Evolutionary conservation across 495 filamentous ascomycete species (phyloP).

Genomic region (Penicillium robsamsonii): DNA sequence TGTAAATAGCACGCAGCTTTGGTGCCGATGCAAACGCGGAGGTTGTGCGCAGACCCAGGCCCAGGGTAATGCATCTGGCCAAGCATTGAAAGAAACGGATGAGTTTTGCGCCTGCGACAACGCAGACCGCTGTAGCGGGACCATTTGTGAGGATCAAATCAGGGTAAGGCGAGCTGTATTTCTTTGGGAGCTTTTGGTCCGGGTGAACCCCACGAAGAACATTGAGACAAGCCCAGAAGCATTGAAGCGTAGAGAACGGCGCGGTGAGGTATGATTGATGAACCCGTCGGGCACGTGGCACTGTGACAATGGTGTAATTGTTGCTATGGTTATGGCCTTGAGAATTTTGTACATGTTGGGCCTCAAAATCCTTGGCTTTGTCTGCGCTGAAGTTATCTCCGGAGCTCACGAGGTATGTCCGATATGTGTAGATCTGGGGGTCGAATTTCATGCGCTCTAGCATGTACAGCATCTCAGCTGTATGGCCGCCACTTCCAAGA

Average conservation of each 20-base stretch:
- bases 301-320: slow-evolving; percentile 54
- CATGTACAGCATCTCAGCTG: slow-evolving; percentile 86
- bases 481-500: slow-evolving; percentile 91
- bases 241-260: slow-evolving; percentile 56
- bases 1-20: slow-evolving; percentile 71
- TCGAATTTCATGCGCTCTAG: slow-evolving; percentile 52
- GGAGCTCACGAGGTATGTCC: slow-evolving; percentile 77
- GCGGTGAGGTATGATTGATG: slow-evolving; percentile 75
- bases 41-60: neutral
- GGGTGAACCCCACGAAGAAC: slow-evolving; percentile 44
- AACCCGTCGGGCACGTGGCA: slow-evolving; percentile 70
- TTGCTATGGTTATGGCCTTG: neutral
- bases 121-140: slow-evolving; percentile 79
- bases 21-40: slow-evolving; percentile 20
- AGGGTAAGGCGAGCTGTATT: slow-evolving; percentile 46
- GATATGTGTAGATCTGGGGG: slow-evolving; percentile 55
- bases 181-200: slow-evolving; percentile 25
- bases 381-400: slow-evolving; percentile 72
- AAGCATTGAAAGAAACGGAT: slow-evolving; percentile 56
- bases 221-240: slow-evolving; percentile 48
- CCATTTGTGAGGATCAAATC: slow-evolving; percentile 85
- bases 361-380: slow-evolving; percentile 67
- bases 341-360: slow-evolving; percentile 16
- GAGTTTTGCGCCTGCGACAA: slow-evolving; percentile 65
- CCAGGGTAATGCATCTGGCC: slow-evolving; percentile 1